Evolutionary conservation across 495 filamentous ascomycete species (phyloP), one percentile per base, ranked within the genome.

Genomic region (Lasiosphaeria ovina): DNA sequence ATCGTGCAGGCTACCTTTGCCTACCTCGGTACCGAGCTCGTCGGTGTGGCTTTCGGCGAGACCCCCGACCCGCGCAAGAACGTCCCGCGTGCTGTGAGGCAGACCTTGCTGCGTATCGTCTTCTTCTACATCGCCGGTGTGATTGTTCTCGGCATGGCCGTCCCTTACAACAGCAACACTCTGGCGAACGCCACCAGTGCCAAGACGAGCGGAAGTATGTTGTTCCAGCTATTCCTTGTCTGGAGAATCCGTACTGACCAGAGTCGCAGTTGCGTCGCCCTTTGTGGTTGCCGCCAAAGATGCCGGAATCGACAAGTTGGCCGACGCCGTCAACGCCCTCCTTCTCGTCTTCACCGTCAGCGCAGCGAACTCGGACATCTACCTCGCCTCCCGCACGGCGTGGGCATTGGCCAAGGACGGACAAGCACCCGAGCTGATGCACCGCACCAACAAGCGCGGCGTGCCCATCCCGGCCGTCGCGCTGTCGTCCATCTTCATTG

Each of bases 11-110:
- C 91, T 6, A 89, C 87, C 5, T 95, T 95, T 62, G 89, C 90
- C 35, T 94, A 90, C 67, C 81, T 91, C 36, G 90, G 92, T 52
- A 94, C 91, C 3, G 92, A 97, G 74, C 77, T 94, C 45, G 87
- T 97, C 55, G 92, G 84, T 35, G 81, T 93, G 33, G 89, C 90
- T 3, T 90, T 89, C 3, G 88, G 86, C 62, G 90, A 93, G 77
- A 89, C 89, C 4, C 84, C 89, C 57, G 89, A 93, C 70, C 89
- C 89, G 8, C 85, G 87, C 69, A 86, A 85, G 73, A 89, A 87
- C 49, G 84, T 92, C 10, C 88, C 88, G 0, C 79, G 82, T 5
- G 89, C 88, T 4, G 89, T 91, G 59, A 81, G 77, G 61, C 89
- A 89, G 69, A 90, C 87, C 8, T 86, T 90, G 64, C 84, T 81